Base-by-base conservation (phyloP, 1,139 yeast species). In the Candida sanyaensis region DNA sequence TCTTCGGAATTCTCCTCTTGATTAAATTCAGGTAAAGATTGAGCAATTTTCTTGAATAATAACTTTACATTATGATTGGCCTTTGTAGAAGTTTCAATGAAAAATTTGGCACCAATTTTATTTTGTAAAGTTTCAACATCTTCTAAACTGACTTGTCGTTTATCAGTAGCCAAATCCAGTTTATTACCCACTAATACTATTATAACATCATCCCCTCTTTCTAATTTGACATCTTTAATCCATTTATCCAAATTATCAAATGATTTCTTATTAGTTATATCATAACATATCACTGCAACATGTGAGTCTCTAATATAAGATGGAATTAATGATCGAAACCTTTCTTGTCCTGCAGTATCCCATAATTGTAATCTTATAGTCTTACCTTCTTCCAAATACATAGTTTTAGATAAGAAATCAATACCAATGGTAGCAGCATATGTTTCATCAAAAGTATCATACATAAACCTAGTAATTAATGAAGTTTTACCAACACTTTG, bases 401-500 rank as follows among this genome's bases (percentile, higher is more conserved):
- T 80, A 13, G 84, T 71, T 55, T 92, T 93, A 45, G 96, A 88
- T 58, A 93, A 78, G 65, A 93, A 93, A 66, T 93, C 99, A 54
- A 93, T 93, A 24, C 99, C 99, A 48, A 93, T 91, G 2, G 99
- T 93, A 32, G 99, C 98, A 1, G 89, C 89, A 65, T 88, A 88
- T 63, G 93, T 96, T 43, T 95, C 96, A 66, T 93, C 97, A 65
- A 93, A 93, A n/a, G 97, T 88, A 64, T 93, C 98, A 66, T 93
- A 92, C 98, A 93, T 93, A 71, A 93, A 93, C 55, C 99, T 76
- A 17, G 99, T 91, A 58, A 93, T 88, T 52, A 93, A 78, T 6
- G 98, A 92, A 7, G 99, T 93, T 67, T 93, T 93, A 37, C 99
- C 99, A 43, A 93, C 93, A 58, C 97, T 92, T 67, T 92, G 97